These are phyloP conservation scores for Nicotiana noctiflora DNA, from an alignment of 257 asterid species.

Conservation along the genomic window DNA sequence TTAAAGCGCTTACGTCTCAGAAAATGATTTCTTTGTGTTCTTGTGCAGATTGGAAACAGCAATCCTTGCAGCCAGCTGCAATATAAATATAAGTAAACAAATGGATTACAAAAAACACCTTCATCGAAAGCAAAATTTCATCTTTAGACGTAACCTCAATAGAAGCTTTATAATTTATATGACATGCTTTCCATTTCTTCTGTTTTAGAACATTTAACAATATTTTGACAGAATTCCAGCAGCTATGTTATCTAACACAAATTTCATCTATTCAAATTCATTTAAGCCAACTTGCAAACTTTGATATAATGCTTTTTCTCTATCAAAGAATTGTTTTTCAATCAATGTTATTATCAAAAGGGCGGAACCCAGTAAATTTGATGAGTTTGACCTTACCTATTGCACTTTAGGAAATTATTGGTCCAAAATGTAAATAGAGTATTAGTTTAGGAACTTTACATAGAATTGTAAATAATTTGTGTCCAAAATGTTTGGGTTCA, in stretches of 20 bases:
- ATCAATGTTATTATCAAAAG: not conserved
- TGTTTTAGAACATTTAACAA: not conserved
- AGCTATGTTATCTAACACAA: not conserved
- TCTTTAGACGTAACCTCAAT: too few relatives aligned
- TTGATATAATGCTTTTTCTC: not conserved
- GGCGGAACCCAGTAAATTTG: too few relatives aligned
- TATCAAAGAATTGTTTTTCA: not conserved
- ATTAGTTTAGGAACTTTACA: too few relatives aligned
- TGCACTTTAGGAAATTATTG: too few relatives aligned
- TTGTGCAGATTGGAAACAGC: constrained; percentile 97
- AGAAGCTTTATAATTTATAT: not conserved
- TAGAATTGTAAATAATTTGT: too few relatives aligned
- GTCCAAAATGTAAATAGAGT: too few relatives aligned
- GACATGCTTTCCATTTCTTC: not conserved
- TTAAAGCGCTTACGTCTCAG: constrained; percentile 71
- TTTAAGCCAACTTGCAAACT: not conserved
- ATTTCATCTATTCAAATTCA: not conserved
- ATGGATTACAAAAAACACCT: not conserved
- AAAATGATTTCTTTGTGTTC: constrained; percentile 88
- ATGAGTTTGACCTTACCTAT: not conserved
- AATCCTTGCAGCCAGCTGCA: constrained; percentile 98
- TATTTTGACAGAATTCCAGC: not conserved
- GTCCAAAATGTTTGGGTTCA: too few relatives aligned
- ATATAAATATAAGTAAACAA: not conserved
- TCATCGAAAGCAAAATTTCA: not conserved